Percentiles rank a stretch among this genome's conserved stretches.
These are phyloP conservation scores for Neostapfia colusana DNA, from an alignment of 176 grass and related monocot genomes.

Conservation along the genomic window DNA sequence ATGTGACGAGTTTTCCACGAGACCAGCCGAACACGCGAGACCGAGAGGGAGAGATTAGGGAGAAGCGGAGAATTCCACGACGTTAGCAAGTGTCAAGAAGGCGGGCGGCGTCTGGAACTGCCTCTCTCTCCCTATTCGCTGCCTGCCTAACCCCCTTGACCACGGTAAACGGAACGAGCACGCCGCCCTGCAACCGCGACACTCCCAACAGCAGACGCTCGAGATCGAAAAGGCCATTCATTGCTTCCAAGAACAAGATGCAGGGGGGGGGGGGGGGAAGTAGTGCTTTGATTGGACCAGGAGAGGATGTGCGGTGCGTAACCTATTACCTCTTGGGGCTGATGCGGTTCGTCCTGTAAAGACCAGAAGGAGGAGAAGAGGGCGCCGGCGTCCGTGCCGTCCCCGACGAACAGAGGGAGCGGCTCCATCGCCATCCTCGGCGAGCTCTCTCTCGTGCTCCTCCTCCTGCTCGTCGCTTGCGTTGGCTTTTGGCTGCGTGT, in stretches of 20 bases:
- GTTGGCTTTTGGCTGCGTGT: neutral
- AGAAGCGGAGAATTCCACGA: slow-evolving; percentile 37
- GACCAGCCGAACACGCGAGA: slow-evolving; percentile 29
- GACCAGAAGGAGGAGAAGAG: slow-evolving; percentile 55
- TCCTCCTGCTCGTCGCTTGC: neutral
- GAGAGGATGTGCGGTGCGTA: no score
- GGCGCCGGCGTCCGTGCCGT: slow-evolving; percentile 45
- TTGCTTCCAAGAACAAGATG: slow-evolving; percentile 18
- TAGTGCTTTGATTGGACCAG: no score
- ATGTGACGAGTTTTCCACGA: slow-evolving; percentile 45
- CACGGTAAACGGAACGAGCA: slow-evolving; percentile 6
- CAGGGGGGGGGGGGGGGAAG: neutral
- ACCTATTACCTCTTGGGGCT: slow-evolving; percentile 52
- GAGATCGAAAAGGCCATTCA: neutral
- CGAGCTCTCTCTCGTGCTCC: no score
- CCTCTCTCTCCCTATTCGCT: neutral
- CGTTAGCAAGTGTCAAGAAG: neutral
- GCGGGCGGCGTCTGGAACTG: slow-evolving; percentile 29
- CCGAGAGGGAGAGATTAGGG: neutral
- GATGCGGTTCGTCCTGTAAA: slow-evolving; percentile 47
- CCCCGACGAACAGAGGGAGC: slow-evolving; percentile 49
- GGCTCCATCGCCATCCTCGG: slow-evolving; percentile 62
- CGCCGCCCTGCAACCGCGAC: neutral
- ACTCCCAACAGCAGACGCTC: neutral
- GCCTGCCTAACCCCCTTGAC: slow-evolving; percentile 53